Evolutionary conservation across 352 stramenopile species (phyloP), one percentile per base, ranked within the genome.

Genomic region (Phytophthora cryptogea): DNA sequence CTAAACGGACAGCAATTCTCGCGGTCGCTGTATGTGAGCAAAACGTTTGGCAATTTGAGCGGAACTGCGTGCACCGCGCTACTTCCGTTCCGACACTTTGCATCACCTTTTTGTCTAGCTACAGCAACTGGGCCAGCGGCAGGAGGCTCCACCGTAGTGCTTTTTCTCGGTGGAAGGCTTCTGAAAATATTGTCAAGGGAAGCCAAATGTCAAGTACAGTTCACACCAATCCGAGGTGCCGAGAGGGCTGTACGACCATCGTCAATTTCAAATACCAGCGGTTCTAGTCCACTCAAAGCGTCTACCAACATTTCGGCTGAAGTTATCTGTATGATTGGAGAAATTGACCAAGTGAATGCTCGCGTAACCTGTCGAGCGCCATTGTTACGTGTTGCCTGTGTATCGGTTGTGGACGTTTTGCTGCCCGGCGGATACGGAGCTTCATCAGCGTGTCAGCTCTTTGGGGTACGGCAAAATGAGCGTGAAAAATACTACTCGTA

Each of bases 1-100:
- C 58, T 91, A 2, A 91, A 91, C 46, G 69, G 72, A 0, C 79
- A 91, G 42, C 82, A 89, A 32, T 91, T 86, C 26, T 80, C 78
- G 0, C 54, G 37, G 3, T 86, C 76, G 11, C 76, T 72, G 13
- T 91, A 80, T 44, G 83, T 89, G 69, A 68, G 59, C 14, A 83
- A 81, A 45, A 71, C 56, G 17, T 85, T 76, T 48, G 82, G 66
- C 9, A 91, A 89, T 48, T 87, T 89, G 39, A 86, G 78, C 32
- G 78, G 82, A 27, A 71, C 74, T 0, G 67, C 74, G 1, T 89
- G 80, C 43, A 88, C 82, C 0, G 68, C 78, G 3, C 49, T 89
- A 1, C 76, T 88, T 3, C 80, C 82, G 1, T 83, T 91, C 47
- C 74, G 82, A 11, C 68, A 74, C 39, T 89, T 91, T 23, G 58